These are phyloP conservation scores for Xylaria sp. DNA, from an alignment of 2,329 filamentous ascomycete species.

Conservation along the genomic window DNA sequence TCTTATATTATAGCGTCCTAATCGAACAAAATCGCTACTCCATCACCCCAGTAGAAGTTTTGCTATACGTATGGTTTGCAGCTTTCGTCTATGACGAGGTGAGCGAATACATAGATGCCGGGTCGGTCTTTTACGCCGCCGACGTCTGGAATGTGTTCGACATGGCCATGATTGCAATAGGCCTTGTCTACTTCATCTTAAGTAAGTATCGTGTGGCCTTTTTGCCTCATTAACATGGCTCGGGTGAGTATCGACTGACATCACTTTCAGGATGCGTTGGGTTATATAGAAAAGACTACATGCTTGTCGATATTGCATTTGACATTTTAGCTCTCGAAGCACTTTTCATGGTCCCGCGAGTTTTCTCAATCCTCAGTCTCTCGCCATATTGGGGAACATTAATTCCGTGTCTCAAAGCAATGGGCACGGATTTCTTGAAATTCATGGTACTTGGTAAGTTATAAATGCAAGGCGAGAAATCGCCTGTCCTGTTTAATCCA, in stretches of 20 bases:
- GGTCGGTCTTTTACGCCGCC: constrained; percentile 83
- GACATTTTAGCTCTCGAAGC: constrained; percentile 91
- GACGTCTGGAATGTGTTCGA: constrained; percentile 85
- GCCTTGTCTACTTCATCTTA: constrained; percentile 74
- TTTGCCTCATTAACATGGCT: neutral
- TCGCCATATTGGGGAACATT: constrained; percentile 91
- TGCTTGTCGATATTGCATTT: constrained; percentile 81
- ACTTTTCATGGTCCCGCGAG: constrained; percentile 87
- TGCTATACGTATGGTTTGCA: constrained; percentile 86
- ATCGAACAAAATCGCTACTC: constrained; percentile 73
- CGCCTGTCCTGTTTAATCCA: neutral
- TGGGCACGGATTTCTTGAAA: constrained; percentile 87
- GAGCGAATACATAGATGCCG: constrained; percentile 85
- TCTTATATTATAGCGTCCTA: constrained; percentile 87
- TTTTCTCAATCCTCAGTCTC: constrained; percentile 86
- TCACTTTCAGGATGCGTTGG: constrained; percentile 69
- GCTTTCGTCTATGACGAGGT: constrained; percentile 90
- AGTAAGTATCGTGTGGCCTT: constrained; percentile 63
- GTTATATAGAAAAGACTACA: constrained; percentile 65
- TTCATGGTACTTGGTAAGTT: constrained; percentile 78
- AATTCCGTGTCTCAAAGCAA: constrained; percentile 91
- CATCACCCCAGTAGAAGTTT: constrained; percentile 74
- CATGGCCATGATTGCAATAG: constrained; percentile 78
- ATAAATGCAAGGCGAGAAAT: constrained; percentile 50
- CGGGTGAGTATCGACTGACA: constrained; percentile 34